phyloP scores from a whole-genome alignment of 1,139 yeast genomes.

The Tardiomyces digboiensis region DNA sequence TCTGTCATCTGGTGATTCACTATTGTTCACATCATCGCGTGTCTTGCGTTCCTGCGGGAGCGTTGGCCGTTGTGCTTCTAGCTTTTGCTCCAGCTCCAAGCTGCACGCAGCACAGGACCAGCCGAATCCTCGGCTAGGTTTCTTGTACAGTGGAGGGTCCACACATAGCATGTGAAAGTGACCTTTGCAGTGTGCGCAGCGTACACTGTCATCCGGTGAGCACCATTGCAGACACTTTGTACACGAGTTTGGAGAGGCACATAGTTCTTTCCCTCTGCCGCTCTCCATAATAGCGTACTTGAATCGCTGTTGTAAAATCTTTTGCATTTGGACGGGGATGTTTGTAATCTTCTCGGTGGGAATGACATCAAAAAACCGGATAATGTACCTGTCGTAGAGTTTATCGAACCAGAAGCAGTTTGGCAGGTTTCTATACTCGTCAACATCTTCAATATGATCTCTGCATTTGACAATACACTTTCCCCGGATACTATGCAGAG shows the following conservation, averaged over 20 bases:
- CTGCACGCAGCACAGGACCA: constrained; percentile 90
- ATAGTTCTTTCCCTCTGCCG: constrained; percentile 55
- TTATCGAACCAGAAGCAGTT: constrained; percentile 79
- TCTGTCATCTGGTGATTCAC: background rate
- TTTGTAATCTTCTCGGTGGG: constrained; percentile 48
- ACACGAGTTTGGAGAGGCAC: constrained; percentile 61
- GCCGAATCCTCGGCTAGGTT: constrained; percentile 82
- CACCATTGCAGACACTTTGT: constrained; percentile 82
- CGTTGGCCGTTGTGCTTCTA: background rate
- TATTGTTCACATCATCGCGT: constrained; percentile 3
- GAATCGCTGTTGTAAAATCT: constrained; percentile 58
- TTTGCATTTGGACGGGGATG: constrained; percentile 49
- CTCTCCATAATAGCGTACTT: constrained; percentile 69
- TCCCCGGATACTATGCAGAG: constrained; percentile 70
- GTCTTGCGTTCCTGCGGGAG: background rate
- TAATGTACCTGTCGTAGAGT: constrained; percentile 79
- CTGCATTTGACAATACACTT: constrained; percentile 59
- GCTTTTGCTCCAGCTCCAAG: constrained; percentile 27
- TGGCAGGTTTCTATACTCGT: constrained; percentile 46
- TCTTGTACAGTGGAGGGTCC: constrained; percentile 71
- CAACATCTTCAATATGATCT: constrained; percentile 53
- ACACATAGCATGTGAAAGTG: constrained; percentile 76
- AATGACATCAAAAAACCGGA: constrained; percentile 70
- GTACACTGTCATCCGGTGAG: constrained; percentile 61
- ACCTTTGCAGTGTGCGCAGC: constrained; percentile 67